Evolutionary conservation across 768 basidiomycete genomes (phyloP), one percentile per base, ranked within the genome.

Genomic region (Boletus vinaceobasis): DNA sequence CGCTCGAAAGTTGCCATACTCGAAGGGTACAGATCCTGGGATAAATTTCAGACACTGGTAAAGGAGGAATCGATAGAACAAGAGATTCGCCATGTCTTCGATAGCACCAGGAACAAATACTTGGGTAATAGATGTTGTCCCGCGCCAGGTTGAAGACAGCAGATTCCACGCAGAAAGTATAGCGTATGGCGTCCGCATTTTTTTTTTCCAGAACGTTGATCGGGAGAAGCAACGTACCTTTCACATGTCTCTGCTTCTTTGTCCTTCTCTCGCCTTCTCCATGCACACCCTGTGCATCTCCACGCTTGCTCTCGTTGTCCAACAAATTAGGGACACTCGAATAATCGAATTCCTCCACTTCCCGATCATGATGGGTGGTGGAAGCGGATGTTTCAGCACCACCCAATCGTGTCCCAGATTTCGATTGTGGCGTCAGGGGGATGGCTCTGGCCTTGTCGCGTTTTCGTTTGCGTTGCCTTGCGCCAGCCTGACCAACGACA

Each of bases 251-350:
- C 61, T 73, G 74, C 64, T 78, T 83, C 74, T 84, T 82, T 71
- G 70, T 81, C 69, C 72, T 75, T 60, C 65, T 68, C 54, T 56
- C 63, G 53, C 68, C 67, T 23, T 67, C 65, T 48, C 63, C 70
- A 38, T 77, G 54, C 39, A 42, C 26, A 32, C 7, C 56, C 29
- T 33, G 50, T 45, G 52, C 29, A 38, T 42, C 32, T 39, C 39
- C 63, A 58, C 75, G 77, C 50, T 43, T 42, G 42, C 76, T 74
- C 52, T 75, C 75, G 57, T 80, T 77, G 62, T 92, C 90, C 54
- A 93, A 71, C 48, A 90, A 77, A 66, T 93, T 92, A 5, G 88
- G 82, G 23, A 79, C 83, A 14, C 74, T 71, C 7, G 78, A 70
- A 67, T 89, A 93, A 71, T 91, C 87, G 63, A 90, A 93, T 37